Evolutionary conservation across 2,329 filamentous ascomycete species (phyloP).

Genomic region (Leptoxyphium fumago): DNA sequence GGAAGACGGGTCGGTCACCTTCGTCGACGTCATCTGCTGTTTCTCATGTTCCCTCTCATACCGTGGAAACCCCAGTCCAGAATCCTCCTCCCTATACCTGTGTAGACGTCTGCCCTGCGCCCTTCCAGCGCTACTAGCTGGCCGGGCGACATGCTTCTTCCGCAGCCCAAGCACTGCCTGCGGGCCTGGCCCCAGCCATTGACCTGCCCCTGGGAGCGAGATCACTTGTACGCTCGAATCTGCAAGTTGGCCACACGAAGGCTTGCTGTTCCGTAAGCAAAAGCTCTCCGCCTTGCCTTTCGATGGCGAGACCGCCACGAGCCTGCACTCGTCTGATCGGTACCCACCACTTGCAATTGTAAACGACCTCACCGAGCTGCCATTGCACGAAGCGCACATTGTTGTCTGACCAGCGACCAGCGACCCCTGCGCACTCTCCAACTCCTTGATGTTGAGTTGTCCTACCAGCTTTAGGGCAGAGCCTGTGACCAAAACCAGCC

Average conservation of each 20-base stretch:
- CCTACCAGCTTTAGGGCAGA: conserved; percentile 7
- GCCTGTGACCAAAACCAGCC: conserved; percentile 9
- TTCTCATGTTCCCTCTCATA: too few species aligned
- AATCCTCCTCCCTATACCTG: too few species aligned
- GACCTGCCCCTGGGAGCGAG: conserved; percentile 46
- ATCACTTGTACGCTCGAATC: conserved; percentile 36
- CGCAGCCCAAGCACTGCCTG: conserved; percentile 51
- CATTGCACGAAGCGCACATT: conserved; percentile 37
- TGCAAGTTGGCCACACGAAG: conserved; percentile 17
- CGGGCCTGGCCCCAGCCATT: conserved; percentile 47
- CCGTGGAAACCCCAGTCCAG: too few species aligned
- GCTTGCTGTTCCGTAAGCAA: conserved; percentile 37
- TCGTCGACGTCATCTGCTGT: too few species aligned
- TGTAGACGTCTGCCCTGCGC: too few species aligned
- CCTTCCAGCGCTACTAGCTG: too few species aligned
- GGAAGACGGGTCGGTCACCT: too few species aligned
- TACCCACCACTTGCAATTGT: conserved; percentile 48
- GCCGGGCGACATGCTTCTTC: conserved; percentile 18
- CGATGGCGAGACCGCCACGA: conserved; percentile 46
- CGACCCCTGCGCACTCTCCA: conserved; percentile 2
- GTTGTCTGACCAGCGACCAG: conserved; percentile 17
- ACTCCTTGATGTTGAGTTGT: conserved; percentile 5
- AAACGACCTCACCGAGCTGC: conserved; percentile 45
- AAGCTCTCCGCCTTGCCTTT: conserved; percentile 35
- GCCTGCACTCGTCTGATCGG: conserved; percentile 46